phyloP scores from a whole-genome alignment of 139 green algal species.

The Micractinium sp. region DNA sequence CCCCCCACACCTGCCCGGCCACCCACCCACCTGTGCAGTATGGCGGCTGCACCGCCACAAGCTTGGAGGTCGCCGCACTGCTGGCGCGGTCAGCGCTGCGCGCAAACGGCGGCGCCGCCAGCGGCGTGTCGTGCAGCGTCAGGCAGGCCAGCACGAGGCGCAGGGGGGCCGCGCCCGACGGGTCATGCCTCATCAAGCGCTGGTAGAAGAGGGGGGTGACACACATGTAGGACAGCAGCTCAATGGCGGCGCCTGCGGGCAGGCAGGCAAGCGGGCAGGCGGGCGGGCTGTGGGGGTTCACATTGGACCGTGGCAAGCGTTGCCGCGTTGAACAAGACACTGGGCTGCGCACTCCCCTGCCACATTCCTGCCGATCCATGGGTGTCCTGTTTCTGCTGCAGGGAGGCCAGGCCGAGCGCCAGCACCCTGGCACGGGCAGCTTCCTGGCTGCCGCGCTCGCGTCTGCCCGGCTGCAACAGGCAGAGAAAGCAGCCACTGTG shows the following conservation, averaged over 20 bases:
- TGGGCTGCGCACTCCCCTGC: no score
- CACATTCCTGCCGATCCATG: no score
- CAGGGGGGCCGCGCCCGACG: constrained; percentile 38
- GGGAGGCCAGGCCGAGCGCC: background rate
- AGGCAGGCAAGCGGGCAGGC: background rate
- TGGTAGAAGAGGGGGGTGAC: constrained; percentile 52
- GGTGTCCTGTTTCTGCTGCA: no score
- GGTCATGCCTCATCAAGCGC: constrained; percentile 48
- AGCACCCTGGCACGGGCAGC: no score
- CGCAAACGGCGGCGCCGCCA: constrained; percentile 46
- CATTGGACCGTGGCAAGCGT: no score
- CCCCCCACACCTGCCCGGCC: background rate
- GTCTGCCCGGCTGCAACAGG: no score
- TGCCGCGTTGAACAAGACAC: no score
- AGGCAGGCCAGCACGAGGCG: constrained; percentile 43
- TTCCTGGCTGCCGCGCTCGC: background rate
- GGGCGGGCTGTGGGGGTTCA: background rate
- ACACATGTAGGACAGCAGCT: constrained; percentile 48
- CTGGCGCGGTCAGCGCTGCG: constrained; percentile 8
- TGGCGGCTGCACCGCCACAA: constrained; percentile 36
- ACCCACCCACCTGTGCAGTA: constrained; percentile 35
- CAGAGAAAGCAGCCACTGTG: no score
- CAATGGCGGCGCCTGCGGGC: constrained; percentile 40
- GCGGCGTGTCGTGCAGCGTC: constrained; percentile 39
- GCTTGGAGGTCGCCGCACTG: constrained; percentile 15